Evolutionary conservation across 176 grass and related monocot genomes (phyloP).

Genomic region (Tillandsia leiboldiana): DNA sequence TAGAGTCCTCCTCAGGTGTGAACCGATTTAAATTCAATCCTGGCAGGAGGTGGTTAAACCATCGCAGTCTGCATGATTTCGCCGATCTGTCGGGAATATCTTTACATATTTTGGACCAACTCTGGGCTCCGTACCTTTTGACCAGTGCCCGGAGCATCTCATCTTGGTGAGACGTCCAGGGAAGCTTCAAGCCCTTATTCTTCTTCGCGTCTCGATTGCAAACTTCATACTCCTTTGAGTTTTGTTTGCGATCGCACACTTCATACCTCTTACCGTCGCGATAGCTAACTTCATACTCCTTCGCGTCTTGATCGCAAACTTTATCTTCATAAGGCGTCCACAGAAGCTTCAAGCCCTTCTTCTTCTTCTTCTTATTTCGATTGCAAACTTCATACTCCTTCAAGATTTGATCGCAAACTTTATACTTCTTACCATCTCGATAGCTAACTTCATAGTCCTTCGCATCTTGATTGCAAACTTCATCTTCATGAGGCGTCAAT

Average conservation of each 20-base stretch:
- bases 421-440: neutral
- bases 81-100: neutral
- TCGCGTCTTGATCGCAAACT: no score
- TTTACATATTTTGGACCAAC: neutral
- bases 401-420: neutral
- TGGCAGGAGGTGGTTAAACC: constrained; percentile 18
- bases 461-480: no score
- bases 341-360: no score
- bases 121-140: neutral
- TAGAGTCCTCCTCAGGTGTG: constrained; percentile 1
- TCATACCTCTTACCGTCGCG: no score
- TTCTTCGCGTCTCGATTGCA: neutral
- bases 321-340: no score
- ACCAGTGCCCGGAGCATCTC: constrained; percentile 3
- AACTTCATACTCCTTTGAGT: neutral
- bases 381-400: neutral
- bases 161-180: constrained; percentile 13
- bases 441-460: no score
- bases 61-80: constrained; percentile 19
- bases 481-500: no score
- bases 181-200: neutral
- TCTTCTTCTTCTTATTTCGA: no score
- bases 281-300: no score
- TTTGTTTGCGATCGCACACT: neutral
- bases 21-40: constrained; percentile 3